phyloP scores from a whole-genome alignment of 805 yeast species.

The Candida pseudofarinosa region DNA sequence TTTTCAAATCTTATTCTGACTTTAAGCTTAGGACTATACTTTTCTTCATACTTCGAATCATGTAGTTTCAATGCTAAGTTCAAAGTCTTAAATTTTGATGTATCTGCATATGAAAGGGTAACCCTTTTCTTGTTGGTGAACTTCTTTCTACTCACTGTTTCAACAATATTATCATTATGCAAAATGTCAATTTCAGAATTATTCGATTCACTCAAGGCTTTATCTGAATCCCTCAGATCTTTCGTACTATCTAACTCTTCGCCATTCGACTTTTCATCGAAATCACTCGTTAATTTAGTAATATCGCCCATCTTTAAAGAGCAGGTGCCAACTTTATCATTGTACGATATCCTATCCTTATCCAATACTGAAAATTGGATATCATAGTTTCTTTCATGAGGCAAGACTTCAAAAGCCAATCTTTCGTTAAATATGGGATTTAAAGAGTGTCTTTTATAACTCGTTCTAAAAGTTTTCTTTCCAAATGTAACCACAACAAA shows the following conservation, averaged over 20 bases:
- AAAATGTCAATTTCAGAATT: background rate
- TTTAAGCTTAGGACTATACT: slow-evolving; percentile 50
- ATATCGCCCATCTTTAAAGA: slow-evolving; percentile 54
- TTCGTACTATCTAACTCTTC: background rate
- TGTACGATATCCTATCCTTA: slow-evolving; percentile 75
- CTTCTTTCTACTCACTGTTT: slow-evolving; percentile 23
- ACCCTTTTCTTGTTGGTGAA: slow-evolving; percentile 27
- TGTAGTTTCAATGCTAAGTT: slow-evolving; percentile 31
- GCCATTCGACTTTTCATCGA: background rate
- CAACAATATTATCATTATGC: slow-evolving; percentile 26
- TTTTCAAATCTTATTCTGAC: slow-evolving; percentile 64
- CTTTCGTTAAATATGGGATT: slow-evolving; percentile 81
- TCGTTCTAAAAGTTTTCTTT: slow-evolving; percentile 78
- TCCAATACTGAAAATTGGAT: slow-evolving; percentile 75
- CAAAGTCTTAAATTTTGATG: slow-evolving; percentile 40
- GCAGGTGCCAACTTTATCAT: slow-evolving; percentile 75
- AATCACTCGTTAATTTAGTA: slow-evolving; percentile 29
- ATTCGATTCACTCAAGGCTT: background rate
- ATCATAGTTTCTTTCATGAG: slow-evolving; percentile 61
- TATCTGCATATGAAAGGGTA: slow-evolving; percentile 28
- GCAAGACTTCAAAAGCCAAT: slow-evolving; percentile 70
- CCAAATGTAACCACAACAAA: slow-evolving; percentile 91
- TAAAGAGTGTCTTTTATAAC: slow-evolving; percentile 76
- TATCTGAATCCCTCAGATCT: background rate
- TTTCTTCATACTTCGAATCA: slow-evolving; percentile 28